Base-by-base conservation (phyloP, 306 rosid species). In the Myrica gale region DNA sequence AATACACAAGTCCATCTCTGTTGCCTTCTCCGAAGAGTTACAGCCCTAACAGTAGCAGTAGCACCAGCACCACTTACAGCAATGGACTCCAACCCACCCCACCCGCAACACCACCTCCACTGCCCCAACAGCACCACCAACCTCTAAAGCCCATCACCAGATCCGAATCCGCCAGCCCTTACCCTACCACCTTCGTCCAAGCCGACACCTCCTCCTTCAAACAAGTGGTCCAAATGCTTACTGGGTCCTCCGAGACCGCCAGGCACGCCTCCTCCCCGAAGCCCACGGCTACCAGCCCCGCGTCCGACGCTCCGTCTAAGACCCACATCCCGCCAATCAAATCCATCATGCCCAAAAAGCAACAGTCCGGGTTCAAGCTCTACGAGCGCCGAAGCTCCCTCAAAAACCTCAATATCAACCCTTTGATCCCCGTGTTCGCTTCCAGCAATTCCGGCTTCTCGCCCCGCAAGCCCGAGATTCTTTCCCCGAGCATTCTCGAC, bases 151-250 rank as follows among this genome's bases (percentile, higher is more conserved):
- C 89, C 80, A 74, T 82, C 1, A 85, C 89, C 76, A 92, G 98
- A 90, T 92, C 97, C 92, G 98, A 95, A 75, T 78, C 97, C 46
- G 68, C 79, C 1, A 88, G 81, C 85, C 97, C 97, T 11, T 95
- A 95, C 77, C 99, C 99, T 81, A 92, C 97, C 12, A 95, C 99
- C 44, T 95, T 95, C 81, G 97, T 92, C 52, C 97, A 95, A 73
- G 97, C 97, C 0, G 93, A 95, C 82, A 88, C 99, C 13, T 67
- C 87, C 44, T 95, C 99, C 37, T 95, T 95, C 84, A 95, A 92
- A 77, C 96, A 95, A 76, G 97, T 95, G 0, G 99, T 95, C 60
- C 99, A 95, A 88, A 92, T 92, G 97, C 90, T 95, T n/a, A 95
- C 99, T 55, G 99, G 99, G 0, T 92, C 97, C 23, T 85, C 96